Evolutionary conservation across 305 asterid genomes (phyloP), one percentile per base, ranked within the genome.

Genomic region (Fraxinus albicans): DNA sequence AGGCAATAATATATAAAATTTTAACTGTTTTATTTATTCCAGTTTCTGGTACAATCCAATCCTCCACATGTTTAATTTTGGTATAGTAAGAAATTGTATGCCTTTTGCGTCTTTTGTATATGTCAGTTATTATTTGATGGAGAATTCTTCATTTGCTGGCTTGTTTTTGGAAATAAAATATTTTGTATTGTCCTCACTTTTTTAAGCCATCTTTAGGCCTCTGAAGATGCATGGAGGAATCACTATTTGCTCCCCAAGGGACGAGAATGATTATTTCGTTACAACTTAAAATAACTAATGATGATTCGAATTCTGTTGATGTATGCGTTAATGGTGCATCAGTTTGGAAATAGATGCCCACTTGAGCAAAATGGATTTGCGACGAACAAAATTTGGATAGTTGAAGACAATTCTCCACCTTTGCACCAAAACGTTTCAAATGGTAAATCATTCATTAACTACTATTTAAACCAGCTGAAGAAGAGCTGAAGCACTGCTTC

Each of bases 171-270:
- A 40, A 40, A 40, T 15, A 40, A 8, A 40, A 8, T 40, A 40
- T 40, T 40, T 40, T 40, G 50, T 58, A 44, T 12, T 3, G 17
- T 2, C 35, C 36, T 27, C 19, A 25, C 58, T 40, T 12, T 73
- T 72, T 87, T 75, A 94, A 98, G 97, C 95, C 60, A 90, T 91
- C 87, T 90, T 94, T 40, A 93, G 93, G 90, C 87, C 97, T 85
- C 97, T 96, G 23, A 93, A 93, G 89, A 91, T 93, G 90, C 89
- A 97, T 31, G 99, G 98, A 80, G 98, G 98, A 82, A 95, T 96
- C 55, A 88, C 94, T 10, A 78, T 90, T 82, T 93, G 97, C 83
- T 95, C 94, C 87, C 98, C 5, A 97, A 92, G 98, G 99, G 94
- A 89, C 63, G 9, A 60, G 70, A 0, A 6, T 79, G 21, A 33